Evolutionary conservation across 345 rosid species (phyloP).

Genomic region (Eucalyptus microcorys): DNA sequence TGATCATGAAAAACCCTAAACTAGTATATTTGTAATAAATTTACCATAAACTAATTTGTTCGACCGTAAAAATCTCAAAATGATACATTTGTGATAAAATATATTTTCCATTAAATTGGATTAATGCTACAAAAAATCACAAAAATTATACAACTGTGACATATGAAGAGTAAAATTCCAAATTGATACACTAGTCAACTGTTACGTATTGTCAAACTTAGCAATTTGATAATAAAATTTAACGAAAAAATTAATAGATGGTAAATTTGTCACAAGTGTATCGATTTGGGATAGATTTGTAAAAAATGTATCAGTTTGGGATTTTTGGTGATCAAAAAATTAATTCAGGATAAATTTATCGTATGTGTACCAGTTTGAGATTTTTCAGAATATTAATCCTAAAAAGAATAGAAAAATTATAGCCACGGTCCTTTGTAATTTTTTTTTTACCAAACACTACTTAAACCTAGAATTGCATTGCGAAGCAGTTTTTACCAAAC

Average conservation of each 20-base stretch:
- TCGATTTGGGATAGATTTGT: accelerated
- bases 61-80: accelerated
- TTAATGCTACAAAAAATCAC: too few relatives aligned
- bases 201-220: accelerated
- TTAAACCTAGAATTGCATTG: too few relatives aligned
- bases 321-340: accelerated
- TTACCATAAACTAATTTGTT: too few relatives aligned
- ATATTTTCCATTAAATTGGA: too few relatives aligned
- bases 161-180: accelerated
- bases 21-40: accelerated
- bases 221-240: too few relatives aligned
- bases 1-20: accelerated
- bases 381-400: accelerated
- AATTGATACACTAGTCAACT: accelerated
- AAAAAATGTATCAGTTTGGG: accelerated
- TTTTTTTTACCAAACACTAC: too few relatives aligned
- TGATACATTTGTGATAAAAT: too few relatives aligned
- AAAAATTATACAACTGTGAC: too few relatives aligned
- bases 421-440: accelerated
- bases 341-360: accelerated
- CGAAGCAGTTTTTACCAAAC: too few relatives aligned
- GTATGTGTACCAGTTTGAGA: accelerated
- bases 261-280: accelerated
- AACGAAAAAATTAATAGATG: too few relatives aligned
- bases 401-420: too few relatives aligned